Conservation (phyloP, 495 filamentous ascomycete species). For the Aspergillus avenaceus region DNA sequence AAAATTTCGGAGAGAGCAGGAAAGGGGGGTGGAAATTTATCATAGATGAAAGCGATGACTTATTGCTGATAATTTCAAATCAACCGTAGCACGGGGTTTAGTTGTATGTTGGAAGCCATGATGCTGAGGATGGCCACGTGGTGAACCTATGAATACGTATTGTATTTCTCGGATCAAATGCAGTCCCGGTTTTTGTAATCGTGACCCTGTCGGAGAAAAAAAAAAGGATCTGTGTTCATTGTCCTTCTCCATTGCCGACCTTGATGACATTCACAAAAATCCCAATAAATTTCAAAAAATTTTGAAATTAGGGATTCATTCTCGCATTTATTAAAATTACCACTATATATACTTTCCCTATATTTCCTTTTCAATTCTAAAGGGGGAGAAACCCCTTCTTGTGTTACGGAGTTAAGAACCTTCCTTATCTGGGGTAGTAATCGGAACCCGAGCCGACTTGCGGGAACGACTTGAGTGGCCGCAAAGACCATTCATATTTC, state of each 20-base stretch:
- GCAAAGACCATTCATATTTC: background rate
- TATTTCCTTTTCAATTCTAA: background rate
- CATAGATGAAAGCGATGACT: no score
- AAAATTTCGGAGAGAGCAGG: no score
- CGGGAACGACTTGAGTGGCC: background rate
- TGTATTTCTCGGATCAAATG: conserved; percentile 9
- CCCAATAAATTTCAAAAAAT: no score
- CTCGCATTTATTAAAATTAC: background rate
- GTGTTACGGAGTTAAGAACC: background rate
- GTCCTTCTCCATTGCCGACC: background rate
- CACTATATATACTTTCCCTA: background rate
- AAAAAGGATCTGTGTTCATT: conserved; percentile 14
- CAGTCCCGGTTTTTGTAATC: conserved; percentile 21
- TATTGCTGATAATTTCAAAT: no score
- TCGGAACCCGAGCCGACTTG: background rate
- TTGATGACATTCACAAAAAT: background rate
- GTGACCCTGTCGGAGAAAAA: conserved; percentile 8
- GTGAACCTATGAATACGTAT: background rate
- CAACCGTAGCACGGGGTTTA: no score
- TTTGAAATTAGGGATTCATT: no score
- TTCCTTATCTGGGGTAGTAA: background rate
- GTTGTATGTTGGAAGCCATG: no score
- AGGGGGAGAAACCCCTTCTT: background rate
- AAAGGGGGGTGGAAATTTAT: no score
- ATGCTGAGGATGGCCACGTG: background rate